A percentile compares a stretch with the other conserved stretches of the same genome.
Conservation (phyloP, 148 eudicot species). For the Pouteria glomerata region DNA sequence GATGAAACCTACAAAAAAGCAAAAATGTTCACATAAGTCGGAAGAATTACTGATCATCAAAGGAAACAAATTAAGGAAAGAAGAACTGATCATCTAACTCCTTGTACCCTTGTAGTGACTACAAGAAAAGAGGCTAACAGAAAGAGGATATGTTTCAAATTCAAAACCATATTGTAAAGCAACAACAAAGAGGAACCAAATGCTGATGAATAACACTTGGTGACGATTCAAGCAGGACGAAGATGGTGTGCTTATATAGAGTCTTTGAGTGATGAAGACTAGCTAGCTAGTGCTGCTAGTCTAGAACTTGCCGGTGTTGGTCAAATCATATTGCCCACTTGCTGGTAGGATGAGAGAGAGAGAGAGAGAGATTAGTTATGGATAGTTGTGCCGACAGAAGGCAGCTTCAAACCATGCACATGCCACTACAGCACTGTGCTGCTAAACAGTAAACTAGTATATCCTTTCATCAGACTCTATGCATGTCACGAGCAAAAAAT, state of each 20-base stretch:
- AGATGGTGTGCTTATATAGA: neutral
- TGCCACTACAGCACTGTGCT: neutral
- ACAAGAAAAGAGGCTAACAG: neutral
- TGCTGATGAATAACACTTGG: neutral
- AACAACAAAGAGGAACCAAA: neutral
- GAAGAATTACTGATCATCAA: neutral
- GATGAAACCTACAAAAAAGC: neutral
- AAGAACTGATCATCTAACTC: no score
- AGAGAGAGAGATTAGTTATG: neutral
- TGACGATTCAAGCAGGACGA: neutral
- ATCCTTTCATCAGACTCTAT: neutral
- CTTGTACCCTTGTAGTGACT: neutral
- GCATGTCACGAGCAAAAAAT: neutral
- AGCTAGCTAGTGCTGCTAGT: neutral
- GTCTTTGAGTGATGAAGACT: neutral
- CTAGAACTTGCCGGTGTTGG: neutral
- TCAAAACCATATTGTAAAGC: slow-evolving; percentile 4
- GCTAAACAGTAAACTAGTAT: neutral
- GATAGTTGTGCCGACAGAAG: neutral
- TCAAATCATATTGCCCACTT: neutral
- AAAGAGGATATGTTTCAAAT: neutral
- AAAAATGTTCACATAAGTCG: neutral
- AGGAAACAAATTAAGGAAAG: neutral
- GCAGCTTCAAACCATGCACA: neutral
- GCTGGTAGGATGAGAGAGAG: neutral